phyloP scores from a whole-genome alignment of 768 basidiomycete genomes.

The Trametes meyenii region DNA sequence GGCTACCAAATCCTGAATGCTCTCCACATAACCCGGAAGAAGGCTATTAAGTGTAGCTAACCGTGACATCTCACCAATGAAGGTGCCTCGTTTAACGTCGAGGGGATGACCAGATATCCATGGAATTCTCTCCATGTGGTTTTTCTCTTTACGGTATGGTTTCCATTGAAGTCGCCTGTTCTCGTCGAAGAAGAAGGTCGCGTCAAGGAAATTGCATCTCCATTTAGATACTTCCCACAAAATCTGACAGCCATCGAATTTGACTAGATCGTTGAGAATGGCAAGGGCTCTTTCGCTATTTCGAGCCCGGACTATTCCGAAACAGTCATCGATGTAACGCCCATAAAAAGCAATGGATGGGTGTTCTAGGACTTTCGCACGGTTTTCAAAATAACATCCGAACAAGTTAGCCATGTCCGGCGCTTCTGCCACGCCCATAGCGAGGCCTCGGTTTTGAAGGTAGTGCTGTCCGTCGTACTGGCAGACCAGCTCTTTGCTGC shows the following conservation, averaged over 20 bases:
- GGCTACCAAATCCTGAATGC: constrained; percentile 27
- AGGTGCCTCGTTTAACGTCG: constrained; percentile 25
- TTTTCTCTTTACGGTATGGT: constrained; percentile 18
- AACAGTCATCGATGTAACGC: constrained; percentile 38
- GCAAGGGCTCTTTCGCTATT: constrained; percentile 1
- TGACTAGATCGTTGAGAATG: neutral
- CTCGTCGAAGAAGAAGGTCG: constrained; percentile 31
- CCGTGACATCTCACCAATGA: constrained; percentile 25
- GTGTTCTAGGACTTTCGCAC: too few species aligned
- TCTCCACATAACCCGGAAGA: constrained; percentile 31
- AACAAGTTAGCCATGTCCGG: too few species aligned
- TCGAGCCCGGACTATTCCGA: constrained; percentile 13
- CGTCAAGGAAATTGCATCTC: constrained; percentile 33
- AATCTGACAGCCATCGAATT: constrained; percentile 22
- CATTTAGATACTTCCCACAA: constrained; percentile 9
- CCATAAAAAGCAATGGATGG: constrained; percentile 34
- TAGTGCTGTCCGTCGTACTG: too few species aligned
- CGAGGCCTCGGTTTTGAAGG: too few species aligned
- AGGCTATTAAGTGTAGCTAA: constrained; percentile 34
- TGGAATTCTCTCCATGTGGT: constrained; percentile 27
- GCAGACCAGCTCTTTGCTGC: too few species aligned
- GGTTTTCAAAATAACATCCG: too few species aligned
- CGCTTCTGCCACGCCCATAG: too few species aligned
- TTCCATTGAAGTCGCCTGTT: constrained; percentile 6
- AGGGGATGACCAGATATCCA: constrained; percentile 17